Evolutionary conservation across 2,329 filamentous ascomycete species (phyloP).

Genomic region (Fusarium annulatum): DNA sequence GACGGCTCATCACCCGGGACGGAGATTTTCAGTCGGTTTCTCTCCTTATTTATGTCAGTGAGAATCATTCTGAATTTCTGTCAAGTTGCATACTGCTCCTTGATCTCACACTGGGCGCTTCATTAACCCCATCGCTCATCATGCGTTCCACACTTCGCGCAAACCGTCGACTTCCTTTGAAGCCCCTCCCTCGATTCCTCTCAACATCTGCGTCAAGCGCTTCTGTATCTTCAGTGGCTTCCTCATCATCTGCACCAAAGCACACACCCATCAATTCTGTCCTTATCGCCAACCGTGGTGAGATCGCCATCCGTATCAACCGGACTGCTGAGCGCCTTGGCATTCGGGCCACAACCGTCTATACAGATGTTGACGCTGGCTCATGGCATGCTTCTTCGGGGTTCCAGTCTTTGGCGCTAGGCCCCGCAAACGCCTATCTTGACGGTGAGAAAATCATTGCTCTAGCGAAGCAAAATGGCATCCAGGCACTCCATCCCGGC

Average conservation of each 20-base stretch:
- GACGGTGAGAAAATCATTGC: conserved; percentile 93
- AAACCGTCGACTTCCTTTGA: conserved; percentile 61
- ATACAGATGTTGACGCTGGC: conserved; percentile 88
- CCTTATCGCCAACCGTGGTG: conserved; percentile 94
- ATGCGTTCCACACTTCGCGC: conserved; percentile 67
- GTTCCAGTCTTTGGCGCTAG: conserved; percentile 85
- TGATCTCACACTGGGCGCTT: conserved; percentile 27
- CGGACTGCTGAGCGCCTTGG: conserved; percentile 88
- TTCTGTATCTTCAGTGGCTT: conserved; percentile 48
- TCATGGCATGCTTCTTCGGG: conserved; percentile 91
- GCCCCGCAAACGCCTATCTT: conserved; percentile 86
- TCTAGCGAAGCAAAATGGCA: conserved; percentile 86
- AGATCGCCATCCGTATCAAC: conserved; percentile 94
- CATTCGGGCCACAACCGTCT: conserved; percentile 92
- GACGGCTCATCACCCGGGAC: conserved; percentile 24
- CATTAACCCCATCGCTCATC: conserved; percentile 32
- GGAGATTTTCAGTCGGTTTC: conserved; percentile 1
- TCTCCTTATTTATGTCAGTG: conserved; percentile 22
- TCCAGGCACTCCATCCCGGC: conserved; percentile 92
- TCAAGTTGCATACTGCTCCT: conserved; percentile 18
- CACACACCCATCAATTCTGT: conserved; percentile 76
- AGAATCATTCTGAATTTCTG: conserved; percentile 10
- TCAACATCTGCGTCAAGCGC: conserved; percentile 50
- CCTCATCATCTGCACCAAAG: conserved; percentile 47
- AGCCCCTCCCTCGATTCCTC: conserved; percentile 54